Conservation (phyloP, 139 green algal genomes). For the Spirogloea muscicola region DNA sequence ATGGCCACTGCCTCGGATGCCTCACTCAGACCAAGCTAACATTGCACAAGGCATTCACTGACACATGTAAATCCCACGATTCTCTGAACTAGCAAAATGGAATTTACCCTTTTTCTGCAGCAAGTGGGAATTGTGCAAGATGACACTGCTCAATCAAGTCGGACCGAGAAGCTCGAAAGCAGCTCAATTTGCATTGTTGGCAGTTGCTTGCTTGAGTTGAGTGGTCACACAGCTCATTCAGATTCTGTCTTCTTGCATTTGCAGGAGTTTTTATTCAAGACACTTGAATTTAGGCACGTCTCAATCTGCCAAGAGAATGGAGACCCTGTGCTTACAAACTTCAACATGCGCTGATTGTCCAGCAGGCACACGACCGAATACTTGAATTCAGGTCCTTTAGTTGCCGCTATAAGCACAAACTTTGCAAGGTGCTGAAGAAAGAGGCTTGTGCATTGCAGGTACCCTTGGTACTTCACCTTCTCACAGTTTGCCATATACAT, state of each 20-base stretch:
- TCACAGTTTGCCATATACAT: slow-evolving; percentile 22
- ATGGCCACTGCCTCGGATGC: too few relatives aligned
- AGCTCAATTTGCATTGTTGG: too few relatives aligned
- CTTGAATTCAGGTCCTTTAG: not conserved
- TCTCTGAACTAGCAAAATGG: not conserved
- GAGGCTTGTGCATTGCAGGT: slow-evolving; percentile 16
- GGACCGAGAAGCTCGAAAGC: too few relatives aligned
- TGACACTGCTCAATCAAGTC: not conserved
- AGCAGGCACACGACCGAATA: slow-evolving; percentile 3
- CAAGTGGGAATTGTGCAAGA: not conserved
- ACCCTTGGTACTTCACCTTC: slow-evolving; percentile 38
- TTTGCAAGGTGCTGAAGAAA: not conserved
- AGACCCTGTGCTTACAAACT: not conserved
- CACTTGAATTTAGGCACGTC: not conserved
- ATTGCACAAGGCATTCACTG: not conserved
- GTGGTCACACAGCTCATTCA: too few relatives aligned
- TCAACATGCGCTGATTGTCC: not conserved
- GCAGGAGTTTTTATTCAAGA: too few relatives aligned
- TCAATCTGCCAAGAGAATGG: not conserved
- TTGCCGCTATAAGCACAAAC: not conserved
- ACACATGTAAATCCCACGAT: not conserved
- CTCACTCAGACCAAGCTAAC: too few relatives aligned
- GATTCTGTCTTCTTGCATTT: too few relatives aligned
- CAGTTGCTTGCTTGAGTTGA: too few relatives aligned
- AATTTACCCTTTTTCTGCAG: not conserved